A percentile compares a stretch with the other conserved stretches of the same genome.
Evolutionary conservation across 2,329 filamentous ascomycete species (phyloP).

Genomic region (Trichoderma koningiopsis): DNA sequence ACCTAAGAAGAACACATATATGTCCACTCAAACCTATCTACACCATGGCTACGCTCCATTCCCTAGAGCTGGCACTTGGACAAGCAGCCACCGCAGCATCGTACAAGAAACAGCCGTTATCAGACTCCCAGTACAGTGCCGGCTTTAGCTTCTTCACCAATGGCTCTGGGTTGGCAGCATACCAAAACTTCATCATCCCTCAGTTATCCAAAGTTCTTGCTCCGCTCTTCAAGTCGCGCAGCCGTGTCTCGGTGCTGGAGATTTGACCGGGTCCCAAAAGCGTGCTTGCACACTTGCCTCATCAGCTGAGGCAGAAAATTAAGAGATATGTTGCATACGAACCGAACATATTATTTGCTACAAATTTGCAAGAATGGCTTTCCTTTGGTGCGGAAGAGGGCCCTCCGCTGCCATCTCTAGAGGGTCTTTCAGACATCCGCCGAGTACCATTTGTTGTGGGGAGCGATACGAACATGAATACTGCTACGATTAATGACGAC

Average conservation of each 20-base stretch:
- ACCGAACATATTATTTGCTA: slow-evolving; percentile 51
- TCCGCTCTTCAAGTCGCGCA: slow-evolving; percentile 45
- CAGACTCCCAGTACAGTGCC: slow-evolving; percentile 51
- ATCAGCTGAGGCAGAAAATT: slow-evolving; percentile 45
- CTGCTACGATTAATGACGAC: slow-evolving; percentile 29
- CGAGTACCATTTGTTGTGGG: slow-evolving; percentile 43
- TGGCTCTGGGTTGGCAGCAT: slow-evolving; percentile 42
- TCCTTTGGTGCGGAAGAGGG: slow-evolving; percentile 32
- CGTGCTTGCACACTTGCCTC: slow-evolving; percentile 53
- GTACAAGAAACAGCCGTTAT: slow-evolving; percentile 41
- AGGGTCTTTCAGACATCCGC: slow-evolving; percentile 43
- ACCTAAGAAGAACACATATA: background rate
- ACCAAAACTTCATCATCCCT: slow-evolving; percentile 56
- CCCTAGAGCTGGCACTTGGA: slow-evolving; percentile 13
- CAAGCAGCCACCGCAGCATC: slow-evolving; percentile 26
- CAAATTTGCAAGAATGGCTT: slow-evolving; percentile 48
- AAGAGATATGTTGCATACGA: slow-evolving; percentile 58
- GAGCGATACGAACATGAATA: background rate
- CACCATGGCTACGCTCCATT: slow-evolving; percentile 15
- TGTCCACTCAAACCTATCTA: background rate
- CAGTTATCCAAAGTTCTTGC: slow-evolving; percentile 48
- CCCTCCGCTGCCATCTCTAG: slow-evolving; percentile 46
- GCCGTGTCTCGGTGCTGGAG: slow-evolving; percentile 56
- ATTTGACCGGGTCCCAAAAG: slow-evolving; percentile 61
- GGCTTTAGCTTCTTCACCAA: slow-evolving; percentile 50